A percentile compares a stretch with the other conserved stretches of the same genome.
phyloP scores from a whole-genome alignment of 2,329 filamentous ascomycete species.

The Rugonectria rugulosa region DNA sequence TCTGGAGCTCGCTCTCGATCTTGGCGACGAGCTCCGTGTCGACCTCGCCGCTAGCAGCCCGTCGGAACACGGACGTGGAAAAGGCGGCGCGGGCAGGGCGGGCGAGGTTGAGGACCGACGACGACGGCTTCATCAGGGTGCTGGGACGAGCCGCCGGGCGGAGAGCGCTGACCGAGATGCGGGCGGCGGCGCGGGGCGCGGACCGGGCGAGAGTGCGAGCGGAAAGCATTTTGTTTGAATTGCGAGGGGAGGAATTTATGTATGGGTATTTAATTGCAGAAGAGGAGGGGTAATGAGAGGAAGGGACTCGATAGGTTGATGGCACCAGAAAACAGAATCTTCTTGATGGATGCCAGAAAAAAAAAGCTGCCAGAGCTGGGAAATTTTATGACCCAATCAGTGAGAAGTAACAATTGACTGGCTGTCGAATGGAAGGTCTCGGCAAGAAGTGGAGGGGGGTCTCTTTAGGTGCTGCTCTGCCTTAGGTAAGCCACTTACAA shows the following conservation, averaged over 20 bases:
- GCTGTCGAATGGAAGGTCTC: constrained; percentile 2
- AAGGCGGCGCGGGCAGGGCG: constrained; percentile 53
- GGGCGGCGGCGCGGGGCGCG: constrained; percentile 69
- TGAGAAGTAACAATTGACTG: constrained; percentile 21
- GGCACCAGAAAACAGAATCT: constrained; percentile 4
- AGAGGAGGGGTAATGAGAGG: constrained; percentile 15
- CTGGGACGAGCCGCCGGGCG: constrained; percentile 60
- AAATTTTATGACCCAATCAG: too few species aligned
- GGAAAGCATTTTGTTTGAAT: constrained; percentile 68
- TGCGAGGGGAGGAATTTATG: constrained; percentile 10
- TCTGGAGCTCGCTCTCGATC: constrained; percentile 81
- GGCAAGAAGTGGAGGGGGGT: constrained; percentile 9
- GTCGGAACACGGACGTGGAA: constrained; percentile 53
- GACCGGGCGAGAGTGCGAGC: constrained; percentile 71
- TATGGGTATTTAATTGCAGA: neutral
- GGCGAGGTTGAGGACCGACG: constrained; percentile 40
- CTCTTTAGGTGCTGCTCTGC: too few species aligned
- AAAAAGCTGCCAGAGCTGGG: constrained; percentile 33
- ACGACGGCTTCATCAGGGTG: constrained; percentile 55
- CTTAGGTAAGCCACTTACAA: too few species aligned
- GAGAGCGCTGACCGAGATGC: constrained; percentile 61
- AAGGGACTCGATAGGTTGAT: constrained; percentile 25
- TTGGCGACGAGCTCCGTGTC: constrained; percentile 87
- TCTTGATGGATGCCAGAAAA: constrained; percentile 6
- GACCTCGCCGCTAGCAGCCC: constrained; percentile 55